Percentiles rank a stretch among this genome's conserved stretches.
phyloP scores from a whole-genome alignment of 2,329 filamentous ascomycete genomes.

The Neopestalotiopsis clavispora region DNA sequence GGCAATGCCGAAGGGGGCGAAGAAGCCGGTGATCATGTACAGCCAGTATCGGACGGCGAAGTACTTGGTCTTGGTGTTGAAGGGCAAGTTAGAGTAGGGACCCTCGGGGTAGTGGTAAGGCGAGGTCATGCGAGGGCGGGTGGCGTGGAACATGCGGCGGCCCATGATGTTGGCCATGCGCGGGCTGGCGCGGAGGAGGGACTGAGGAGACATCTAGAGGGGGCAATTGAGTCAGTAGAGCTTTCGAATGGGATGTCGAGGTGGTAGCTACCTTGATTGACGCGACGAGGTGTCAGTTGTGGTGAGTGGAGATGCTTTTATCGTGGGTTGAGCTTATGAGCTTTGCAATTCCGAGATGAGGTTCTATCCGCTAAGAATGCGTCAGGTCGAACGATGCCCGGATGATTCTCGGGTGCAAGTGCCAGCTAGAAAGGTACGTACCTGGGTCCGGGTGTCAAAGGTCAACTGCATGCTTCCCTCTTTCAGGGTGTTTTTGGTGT shows the following conservation, averaged over 20 bases:
- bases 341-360: constrained; percentile 9
- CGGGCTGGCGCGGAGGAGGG: constrained; percentile 62
- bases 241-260: neutral
- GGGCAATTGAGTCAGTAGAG: constrained; percentile 46
- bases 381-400: constrained; percentile 14
- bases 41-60: constrained; percentile 85
- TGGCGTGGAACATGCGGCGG: constrained; percentile 94
- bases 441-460: neutral
- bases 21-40: constrained; percentile 65
- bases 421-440: neutral
- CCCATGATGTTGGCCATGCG: constrained; percentile 71
- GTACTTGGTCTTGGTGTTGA: constrained; percentile 90
- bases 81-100: constrained; percentile 91
- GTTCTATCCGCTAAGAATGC: neutral
- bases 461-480: neutral
- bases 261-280: constrained; percentile 6
- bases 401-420: constrained; percentile 3
- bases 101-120: constrained; percentile 99
- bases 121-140: constrained; percentile 81
- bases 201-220: constrained; percentile 77
- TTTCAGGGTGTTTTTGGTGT: neutral
- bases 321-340: constrained; percentile 3
- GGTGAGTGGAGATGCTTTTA: constrained; percentile 16
- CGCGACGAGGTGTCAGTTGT: constrained; percentile 1
- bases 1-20: constrained; percentile 66